These are phyloP conservation scores for Spathaspora hagerdaliae DNA, from an alignment of 805 yeast species.

Conservation along the genomic window DNA sequence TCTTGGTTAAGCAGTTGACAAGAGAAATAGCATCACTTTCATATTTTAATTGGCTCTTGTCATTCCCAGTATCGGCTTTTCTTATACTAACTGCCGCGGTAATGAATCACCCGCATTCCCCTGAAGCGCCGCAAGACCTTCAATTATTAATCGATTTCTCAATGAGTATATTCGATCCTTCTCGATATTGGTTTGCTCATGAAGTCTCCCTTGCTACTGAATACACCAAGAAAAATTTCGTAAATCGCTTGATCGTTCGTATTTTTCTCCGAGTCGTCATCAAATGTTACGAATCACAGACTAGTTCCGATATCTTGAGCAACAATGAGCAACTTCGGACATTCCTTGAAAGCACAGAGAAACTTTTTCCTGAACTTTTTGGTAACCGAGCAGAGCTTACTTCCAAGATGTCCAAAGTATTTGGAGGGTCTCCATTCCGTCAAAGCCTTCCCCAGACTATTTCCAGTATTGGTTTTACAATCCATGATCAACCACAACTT, in stretches of 20 bases:
- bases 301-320: conserved; percentile 9
- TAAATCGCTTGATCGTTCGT: not conserved
- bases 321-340: conserved; percentile 11
- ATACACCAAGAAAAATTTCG: not conserved
- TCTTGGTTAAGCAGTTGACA: conserved; percentile 18
- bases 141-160: conserved; percentile 23
- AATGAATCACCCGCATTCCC: conserved; percentile 25
- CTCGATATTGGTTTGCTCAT: not conserved
- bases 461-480: too few relatives aligned
- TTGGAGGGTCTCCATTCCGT: conserved; percentile 10
- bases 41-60: conserved; percentile 28
- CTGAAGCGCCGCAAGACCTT: conserved; percentile 25
- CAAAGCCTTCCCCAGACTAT: not conserved
- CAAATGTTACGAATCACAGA: conserved; percentile 15
- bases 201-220: not conserved
- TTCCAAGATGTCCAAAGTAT: conserved; percentile 4
- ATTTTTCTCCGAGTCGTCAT: conserved; percentile 13
- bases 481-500: too few relatives aligned
- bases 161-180: conserved; percentile 6
- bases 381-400: conserved; percentile 4
- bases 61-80: conserved; percentile 30
- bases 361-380: conserved; percentile 15
- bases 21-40: conserved; percentile 16
- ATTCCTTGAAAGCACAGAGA: conserved; percentile 14
- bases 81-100: conserved; percentile 24